Evolutionary conservation across 169 alveolate species (phyloP), one percentile per base, ranked within the genome.

Genomic region (Plasmodium vinckei): DNA sequence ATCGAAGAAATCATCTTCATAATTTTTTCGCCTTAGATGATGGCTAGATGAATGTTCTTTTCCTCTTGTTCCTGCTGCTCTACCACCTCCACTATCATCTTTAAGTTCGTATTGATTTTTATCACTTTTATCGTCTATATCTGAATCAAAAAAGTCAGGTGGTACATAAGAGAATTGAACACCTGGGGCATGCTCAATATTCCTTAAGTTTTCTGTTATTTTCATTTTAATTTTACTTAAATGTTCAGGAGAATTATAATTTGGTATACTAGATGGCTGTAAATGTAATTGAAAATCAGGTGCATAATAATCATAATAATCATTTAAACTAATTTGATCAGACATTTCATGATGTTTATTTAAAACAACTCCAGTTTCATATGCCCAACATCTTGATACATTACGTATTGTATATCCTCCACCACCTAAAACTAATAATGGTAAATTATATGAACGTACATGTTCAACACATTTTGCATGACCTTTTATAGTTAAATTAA

Each of bases 341-440:
- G 97, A 94, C 89, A 98, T 94, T 15, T 97, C 97, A 70, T 95
- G 96, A 56, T 96, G 96, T 23, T 87, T 77, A 57, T 95, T 98
- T 15, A 99, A 94, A 23, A 97, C 97, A 15, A 97, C 97, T 0
- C 99, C 99, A 3, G 99, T 99, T 93, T 99, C 99, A 93, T 98
- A 97, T 17, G 99, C 98, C 99, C 99, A 99, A 89, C 99, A 97
- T 69, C 99, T 92, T 0, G 99, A 98, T 6, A 99, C 99, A 92
- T 98, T 98, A 25, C 99, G 94, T 7, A 99, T 98, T 27, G 99
- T 99, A 93, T 99, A 99, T n/a, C 99, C 99, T 5, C 99, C 99
- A 0, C 99, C 99, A 44, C 99, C 99, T 72, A 98, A 73, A 13
- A 97, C 96, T 61, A 98, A 90, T 89, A 97, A 92, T 7, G 99